phyloP scores from a whole-genome alignment of 1,284 basidiomycete genomes.

The Malassezia slooffiae region DNA sequence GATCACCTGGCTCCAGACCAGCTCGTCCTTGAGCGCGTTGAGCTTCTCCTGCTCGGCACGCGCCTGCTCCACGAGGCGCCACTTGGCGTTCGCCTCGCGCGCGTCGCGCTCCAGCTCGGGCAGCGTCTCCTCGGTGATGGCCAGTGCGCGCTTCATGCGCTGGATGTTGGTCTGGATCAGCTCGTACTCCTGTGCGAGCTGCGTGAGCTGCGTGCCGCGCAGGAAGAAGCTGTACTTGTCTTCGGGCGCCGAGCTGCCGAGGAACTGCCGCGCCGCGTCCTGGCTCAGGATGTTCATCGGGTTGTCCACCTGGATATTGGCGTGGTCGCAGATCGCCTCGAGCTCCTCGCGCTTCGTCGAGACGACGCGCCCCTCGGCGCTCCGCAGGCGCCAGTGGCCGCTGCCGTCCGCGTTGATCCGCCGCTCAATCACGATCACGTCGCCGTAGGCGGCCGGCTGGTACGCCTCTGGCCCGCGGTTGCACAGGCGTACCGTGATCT shows the following conservation, averaged over 20 bases:
- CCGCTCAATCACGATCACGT: conserved; percentile 73
- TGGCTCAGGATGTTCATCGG: conserved; percentile 69
- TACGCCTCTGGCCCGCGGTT: conserved; percentile 84
- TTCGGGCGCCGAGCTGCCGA: conserved; percentile 67
- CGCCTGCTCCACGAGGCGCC: conserved; percentile 62
- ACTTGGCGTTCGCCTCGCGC: conserved; percentile 57
- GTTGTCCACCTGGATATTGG: conserved; percentile 94
- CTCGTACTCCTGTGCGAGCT: conserved; percentile 77
- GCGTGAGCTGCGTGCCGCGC: conserved; percentile 77
- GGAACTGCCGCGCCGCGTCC: conserved; percentile 63
- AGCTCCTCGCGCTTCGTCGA: conserved; percentile 76
- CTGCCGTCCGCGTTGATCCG: conserved; percentile 63
- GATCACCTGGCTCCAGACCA: conserved; percentile 79
- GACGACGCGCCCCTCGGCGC: conserved; percentile 56
- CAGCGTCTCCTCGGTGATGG: conserved; percentile 54
- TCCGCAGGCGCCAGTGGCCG: conserved; percentile 73
- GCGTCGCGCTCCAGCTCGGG: conserved; percentile 60
- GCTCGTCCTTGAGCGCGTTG: conserved; percentile 63
- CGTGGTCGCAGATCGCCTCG: conserved; percentile 77
- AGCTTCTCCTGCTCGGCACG: conserved; percentile 60
- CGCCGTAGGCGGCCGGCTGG: conserved; percentile 68
- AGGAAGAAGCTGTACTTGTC: conserved; percentile 87
- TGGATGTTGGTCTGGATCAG: conserved; percentile 52
- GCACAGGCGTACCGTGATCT: conserved; percentile 69
- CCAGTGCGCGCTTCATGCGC: conserved; percentile 27